Evolutionary conservation across 129 eudicot species (phyloP).

Genomic region (Lactuca sativa): DNA sequence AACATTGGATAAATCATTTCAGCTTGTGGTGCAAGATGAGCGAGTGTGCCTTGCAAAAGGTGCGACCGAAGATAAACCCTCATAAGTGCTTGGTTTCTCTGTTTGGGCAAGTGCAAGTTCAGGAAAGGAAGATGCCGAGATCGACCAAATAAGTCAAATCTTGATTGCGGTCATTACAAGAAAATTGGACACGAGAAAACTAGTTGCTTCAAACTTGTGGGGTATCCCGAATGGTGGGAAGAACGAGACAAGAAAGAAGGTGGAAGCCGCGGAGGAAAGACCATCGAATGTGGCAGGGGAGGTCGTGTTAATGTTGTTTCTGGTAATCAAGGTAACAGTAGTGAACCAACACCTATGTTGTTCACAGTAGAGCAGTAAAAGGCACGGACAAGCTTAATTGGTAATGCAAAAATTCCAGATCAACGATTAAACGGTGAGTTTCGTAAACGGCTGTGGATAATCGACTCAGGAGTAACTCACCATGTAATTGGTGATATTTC

Average conservation of each 20-base stretch:
- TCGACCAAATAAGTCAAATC: neutral
- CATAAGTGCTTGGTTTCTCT: neutral
- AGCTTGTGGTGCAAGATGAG: conserved; percentile 1
- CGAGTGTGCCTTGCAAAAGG: neutral
- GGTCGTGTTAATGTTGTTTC: neutral
- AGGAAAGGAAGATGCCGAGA: neutral
- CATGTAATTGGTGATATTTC: neutral
- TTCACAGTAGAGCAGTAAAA: neutral
- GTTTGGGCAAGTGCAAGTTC: neutral
- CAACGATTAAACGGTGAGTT: neutral
- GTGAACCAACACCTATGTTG: neutral
- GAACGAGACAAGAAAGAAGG: neutral
- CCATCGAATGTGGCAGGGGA: neutral
- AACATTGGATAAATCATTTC: neutral
- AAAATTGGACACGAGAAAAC: neutral
- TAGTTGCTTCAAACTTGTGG: neutral
- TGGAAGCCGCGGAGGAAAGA: neutral
- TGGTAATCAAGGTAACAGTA: neutral
- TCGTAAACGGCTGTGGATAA: neutral
- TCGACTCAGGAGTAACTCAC: neutral
- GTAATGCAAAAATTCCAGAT: neutral
- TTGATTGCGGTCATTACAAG: neutral
- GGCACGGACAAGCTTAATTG: neutral
- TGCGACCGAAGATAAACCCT: neutral
- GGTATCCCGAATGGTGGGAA: conserved; percentile 5